Evolutionary conservation across 2,329 filamentous ascomycete genomes (phyloP).

Genomic region (Botrytis galanthina): DNA sequence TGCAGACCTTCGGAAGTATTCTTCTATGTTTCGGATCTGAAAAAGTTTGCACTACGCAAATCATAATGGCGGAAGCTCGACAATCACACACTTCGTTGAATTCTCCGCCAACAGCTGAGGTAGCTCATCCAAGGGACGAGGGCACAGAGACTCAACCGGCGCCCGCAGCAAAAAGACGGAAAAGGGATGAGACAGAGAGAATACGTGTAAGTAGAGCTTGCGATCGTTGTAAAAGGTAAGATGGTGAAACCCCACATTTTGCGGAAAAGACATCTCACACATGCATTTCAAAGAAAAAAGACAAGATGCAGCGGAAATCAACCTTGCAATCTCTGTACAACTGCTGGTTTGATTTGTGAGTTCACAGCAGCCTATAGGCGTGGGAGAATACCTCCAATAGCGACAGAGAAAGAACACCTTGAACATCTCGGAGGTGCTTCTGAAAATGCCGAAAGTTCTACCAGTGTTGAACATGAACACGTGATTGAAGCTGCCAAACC

Average conservation of each 20-base stretch:
- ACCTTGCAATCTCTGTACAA: conserved; percentile 42
- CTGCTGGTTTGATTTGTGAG: conserved; percentile 40
- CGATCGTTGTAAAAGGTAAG: conserved; percentile 49
- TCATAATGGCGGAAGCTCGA: conserved; percentile 9
- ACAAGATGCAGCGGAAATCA: conserved; percentile 43
- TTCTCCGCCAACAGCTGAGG: background rate
- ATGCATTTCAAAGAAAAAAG: conserved; percentile 39
- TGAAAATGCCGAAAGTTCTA: background rate
- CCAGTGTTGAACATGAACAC: background rate
- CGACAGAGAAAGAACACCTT: background rate
- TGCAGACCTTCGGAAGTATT: conserved; percentile 1
- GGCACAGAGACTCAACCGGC: background rate
- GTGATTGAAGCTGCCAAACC: conserved; percentile 6
- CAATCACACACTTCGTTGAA: background rate
- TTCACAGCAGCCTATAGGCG: conserved; percentile 51
- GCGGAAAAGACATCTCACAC: background rate
- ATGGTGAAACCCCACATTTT: background rate
- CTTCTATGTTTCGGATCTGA: conserved; percentile 2
- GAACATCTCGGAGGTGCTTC: background rate
- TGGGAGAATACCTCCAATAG: conserved; percentile 44
- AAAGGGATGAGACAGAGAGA: conserved; percentile 26
- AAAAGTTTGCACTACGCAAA: background rate
- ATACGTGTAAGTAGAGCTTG: conserved; percentile 47
- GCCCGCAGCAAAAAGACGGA: conserved; percentile 23
- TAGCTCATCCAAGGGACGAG: background rate